These are phyloP conservation scores for Stemphylium beticola DNA, from an alignment of 2,329 filamentous ascomycete species.

Conservation along the genomic window DNA sequence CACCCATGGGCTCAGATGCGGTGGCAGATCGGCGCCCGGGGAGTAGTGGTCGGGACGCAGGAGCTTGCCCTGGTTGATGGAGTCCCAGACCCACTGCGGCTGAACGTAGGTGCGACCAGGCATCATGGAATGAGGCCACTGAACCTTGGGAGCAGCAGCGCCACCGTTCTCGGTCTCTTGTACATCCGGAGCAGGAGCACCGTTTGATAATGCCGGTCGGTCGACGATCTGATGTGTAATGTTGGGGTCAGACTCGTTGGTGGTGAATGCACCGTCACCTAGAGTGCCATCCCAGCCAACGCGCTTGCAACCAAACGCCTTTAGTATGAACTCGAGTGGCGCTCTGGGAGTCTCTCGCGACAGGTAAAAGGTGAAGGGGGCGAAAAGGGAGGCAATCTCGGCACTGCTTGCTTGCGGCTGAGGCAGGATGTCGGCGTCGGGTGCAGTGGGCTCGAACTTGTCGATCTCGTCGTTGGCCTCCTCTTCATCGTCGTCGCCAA, in stretches of 20 bases:
- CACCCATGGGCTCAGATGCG: slow-evolving; percentile 95
- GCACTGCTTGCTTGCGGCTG: slow-evolving; percentile 74
- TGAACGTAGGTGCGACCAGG: slow-evolving; percentile 94
- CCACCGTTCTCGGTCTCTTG: slow-evolving; percentile 63
- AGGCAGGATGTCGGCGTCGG: slow-evolving; percentile 82
- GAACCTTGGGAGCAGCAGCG: slow-evolving; percentile 49
- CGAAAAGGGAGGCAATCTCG: slow-evolving; percentile 78
- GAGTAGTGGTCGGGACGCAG: slow-evolving; percentile 87
- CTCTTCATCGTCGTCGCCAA: slow-evolving; percentile 37
- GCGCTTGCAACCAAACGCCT: slow-evolving; percentile 92
- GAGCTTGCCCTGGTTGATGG: slow-evolving; percentile 88
- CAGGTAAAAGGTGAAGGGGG: slow-evolving; percentile 87
- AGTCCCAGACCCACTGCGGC: slow-evolving; percentile 99
- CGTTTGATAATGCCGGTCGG: slow-evolving; percentile 70
- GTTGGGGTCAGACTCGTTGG: slow-evolving; percentile 81
- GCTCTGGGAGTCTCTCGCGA: slow-evolving; percentile 92
- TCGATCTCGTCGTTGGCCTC: slow-evolving; percentile 68
- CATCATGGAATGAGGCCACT: slow-evolving; percentile 72
- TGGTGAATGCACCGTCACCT: slow-evolving; percentile 90
- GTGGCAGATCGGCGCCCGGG: slow-evolving; percentile 86
- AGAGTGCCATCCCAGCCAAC: slow-evolving; percentile 93
- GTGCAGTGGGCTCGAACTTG: slow-evolving; percentile 85
- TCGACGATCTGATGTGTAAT: slow-evolving; percentile 98
- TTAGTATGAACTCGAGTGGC: slow-evolving; percentile 89
- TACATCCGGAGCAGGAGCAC: slow-evolving; percentile 49